Conservation (phyloP, 2,329 filamentous ascomycete genomes). For the Phyllosticta citrichinensis region DNA sequence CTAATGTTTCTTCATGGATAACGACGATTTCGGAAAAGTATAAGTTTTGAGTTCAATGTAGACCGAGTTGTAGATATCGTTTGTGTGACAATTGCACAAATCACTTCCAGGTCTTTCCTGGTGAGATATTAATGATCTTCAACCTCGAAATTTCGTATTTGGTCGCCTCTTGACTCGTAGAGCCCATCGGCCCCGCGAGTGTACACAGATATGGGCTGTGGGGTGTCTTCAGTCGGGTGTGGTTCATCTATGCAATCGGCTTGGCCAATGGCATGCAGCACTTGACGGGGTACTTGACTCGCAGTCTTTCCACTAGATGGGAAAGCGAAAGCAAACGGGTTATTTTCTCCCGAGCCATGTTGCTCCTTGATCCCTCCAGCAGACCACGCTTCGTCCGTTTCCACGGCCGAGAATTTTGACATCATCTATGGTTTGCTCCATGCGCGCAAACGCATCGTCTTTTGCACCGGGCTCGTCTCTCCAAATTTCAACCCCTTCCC, state of each 20-base stretch:
- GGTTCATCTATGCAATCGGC: too few relatives aligned
- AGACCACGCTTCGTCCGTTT: slow-evolving; percentile 35
- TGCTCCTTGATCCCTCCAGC: slow-evolving; percentile 25
- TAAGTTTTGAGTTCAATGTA: neutral
- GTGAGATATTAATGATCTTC: neutral
- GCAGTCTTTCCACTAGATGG: neutral
- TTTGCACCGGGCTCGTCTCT: slow-evolving; percentile 44
- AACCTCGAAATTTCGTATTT: too few relatives aligned
- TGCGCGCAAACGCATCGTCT: neutral
- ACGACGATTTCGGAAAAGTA: neutral
- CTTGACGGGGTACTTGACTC: neutral
- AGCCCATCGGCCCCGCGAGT: neutral
- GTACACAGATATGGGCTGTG: neutral
- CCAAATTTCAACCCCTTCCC: slow-evolving; percentile 55
- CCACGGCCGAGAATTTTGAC: slow-evolving; percentile 29
- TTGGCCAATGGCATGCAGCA: neutral
- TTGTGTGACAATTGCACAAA: neutral
- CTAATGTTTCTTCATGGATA: neutral
- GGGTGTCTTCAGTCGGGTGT: too few relatives aligned
- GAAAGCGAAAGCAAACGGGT: neutral
- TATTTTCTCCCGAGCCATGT: slow-evolving; percentile 17
- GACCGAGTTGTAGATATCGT: neutral
- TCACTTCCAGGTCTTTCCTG: too few relatives aligned
- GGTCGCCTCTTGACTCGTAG: too few relatives aligned
- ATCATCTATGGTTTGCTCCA: neutral